Percentiles rank a stretch among this genome's conserved stretches.
phyloP scores from a whole-genome alignment of 345 rosid species.

The Citrus unshiu region DNA sequence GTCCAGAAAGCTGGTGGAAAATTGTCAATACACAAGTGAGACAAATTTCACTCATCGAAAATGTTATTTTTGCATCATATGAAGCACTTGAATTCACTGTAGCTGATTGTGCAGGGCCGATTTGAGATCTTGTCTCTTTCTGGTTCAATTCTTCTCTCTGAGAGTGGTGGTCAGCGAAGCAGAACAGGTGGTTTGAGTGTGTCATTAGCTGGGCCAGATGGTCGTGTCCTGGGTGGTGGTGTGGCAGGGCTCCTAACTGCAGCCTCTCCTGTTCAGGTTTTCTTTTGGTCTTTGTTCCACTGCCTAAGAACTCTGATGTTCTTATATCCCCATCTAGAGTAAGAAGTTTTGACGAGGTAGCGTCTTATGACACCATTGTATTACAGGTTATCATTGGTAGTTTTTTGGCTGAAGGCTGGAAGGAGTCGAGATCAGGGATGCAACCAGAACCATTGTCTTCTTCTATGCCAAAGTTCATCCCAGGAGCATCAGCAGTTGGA shows the following conservation, averaged over 20 bases:
- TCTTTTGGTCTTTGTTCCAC: not conserved
- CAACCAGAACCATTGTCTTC: constrained; percentile 31
- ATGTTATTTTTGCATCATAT: not conserved
- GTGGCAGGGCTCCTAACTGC: constrained; percentile 45
- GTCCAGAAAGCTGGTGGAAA: not conserved
- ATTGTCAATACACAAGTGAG: not conserved
- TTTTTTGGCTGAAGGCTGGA: constrained; percentile 36
- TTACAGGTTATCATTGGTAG: constrained; percentile 50
- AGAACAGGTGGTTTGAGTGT: constrained; percentile 43
- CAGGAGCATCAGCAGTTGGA: constrained; percentile 28
- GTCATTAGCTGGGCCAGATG: constrained; percentile 42
- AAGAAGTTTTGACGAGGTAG: not conserved
- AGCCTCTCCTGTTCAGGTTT: constrained; percentile 45
- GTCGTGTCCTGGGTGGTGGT: constrained; percentile 46
- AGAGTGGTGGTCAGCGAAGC: constrained; percentile 34
- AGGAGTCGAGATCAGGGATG: constrained; percentile 33
- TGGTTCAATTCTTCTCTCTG: constrained; percentile 36
- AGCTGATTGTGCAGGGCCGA: constrained; percentile 33
- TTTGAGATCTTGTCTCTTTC: constrained; percentile 45
- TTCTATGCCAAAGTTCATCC: constrained; percentile 12
- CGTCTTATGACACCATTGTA: not conserved
- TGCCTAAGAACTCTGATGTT: not conserved
- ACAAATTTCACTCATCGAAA: not conserved
- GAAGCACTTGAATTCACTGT: not conserved
- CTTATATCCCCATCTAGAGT: not conserved